These are phyloP conservation scores for Mucor racemosus DNA, from an alignment of 371 early-diverging fungal genomes.

Conservation along the genomic window DNA sequence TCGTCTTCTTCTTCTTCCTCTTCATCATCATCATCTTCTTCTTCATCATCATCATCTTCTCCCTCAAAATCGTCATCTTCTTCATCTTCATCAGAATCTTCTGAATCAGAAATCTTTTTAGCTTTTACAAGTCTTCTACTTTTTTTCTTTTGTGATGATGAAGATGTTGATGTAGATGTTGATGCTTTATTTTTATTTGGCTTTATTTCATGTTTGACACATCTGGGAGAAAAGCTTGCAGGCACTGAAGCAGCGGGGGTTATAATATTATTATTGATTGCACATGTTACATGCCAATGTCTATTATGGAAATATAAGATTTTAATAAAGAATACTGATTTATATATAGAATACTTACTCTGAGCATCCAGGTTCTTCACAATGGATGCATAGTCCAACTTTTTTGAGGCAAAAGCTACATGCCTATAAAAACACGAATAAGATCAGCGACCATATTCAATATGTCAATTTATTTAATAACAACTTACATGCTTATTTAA, in stretches of 20 bases:
- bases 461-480: not conserved
- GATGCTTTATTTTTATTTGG: not conserved
- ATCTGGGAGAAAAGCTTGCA: constrained; percentile 16
- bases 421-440: constrained; percentile 17
- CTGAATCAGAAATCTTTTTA: constrained; percentile 3
- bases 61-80: constrained; percentile 25
- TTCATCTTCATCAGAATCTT: constrained; percentile 20
- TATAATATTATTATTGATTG: constrained; percentile 33
- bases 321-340: no score
- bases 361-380: constrained; percentile 38
- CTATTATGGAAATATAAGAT: constrained; percentile 13
- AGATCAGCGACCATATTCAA: not conserved
- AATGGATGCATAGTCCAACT: constrained; percentile 41
- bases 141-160: not conserved
- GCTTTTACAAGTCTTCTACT: not conserved
- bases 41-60: constrained; percentile 12
- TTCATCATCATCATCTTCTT: constrained; percentile 26
- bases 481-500: constrained; percentile 35
- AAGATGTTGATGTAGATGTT: not conserved
- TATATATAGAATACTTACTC: constrained; percentile 25
- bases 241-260: constrained; percentile 20
- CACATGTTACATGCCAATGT: constrained; percentile 48
- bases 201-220: constrained; percentile 18
- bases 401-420: constrained; percentile 38
- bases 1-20: constrained; percentile 12